Conservation (phyloP, 495 filamentous ascomycete species). For the Cercophora scortea region DNA sequence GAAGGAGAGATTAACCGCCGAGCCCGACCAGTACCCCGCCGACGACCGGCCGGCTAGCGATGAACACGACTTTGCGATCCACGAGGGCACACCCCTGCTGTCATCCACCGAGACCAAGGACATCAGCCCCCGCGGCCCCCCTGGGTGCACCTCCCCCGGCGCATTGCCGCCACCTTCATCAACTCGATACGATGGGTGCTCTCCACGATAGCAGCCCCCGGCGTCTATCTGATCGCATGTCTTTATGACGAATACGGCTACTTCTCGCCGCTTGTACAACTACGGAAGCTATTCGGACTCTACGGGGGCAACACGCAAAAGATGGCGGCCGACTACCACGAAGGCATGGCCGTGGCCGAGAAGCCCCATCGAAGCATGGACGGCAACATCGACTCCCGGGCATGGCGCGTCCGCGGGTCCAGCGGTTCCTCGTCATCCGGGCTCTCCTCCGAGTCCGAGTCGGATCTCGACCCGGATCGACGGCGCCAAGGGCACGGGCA, state of each 20-base stretch:
- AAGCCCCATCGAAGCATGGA: constrained; percentile 13
- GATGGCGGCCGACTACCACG: constrained; percentile 30
- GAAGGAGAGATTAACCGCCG: constrained; percentile 22
- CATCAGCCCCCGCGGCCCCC: constrained; percentile 27
- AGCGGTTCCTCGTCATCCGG: constrained; percentile 55
- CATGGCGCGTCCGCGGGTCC: constrained; percentile 35
- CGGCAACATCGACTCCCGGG: neutral
- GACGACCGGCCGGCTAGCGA: constrained; percentile 6
- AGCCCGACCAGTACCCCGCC: constrained; percentile 18
- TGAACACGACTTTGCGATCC: constrained; percentile 16
- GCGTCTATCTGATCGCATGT: constrained; percentile 69
- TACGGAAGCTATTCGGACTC: constrained; percentile 49
- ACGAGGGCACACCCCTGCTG: constrained; percentile 66
- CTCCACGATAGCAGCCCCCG: constrained; percentile 68
- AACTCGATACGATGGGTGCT: constrained; percentile 67
- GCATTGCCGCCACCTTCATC: constrained; percentile 47
- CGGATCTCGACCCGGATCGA: constrained; percentile 39
- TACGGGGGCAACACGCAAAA: constrained; percentile 28
- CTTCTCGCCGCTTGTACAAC: constrained; percentile 62
- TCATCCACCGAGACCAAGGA: constrained; percentile 25
- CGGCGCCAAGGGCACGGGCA: constrained; percentile 5
- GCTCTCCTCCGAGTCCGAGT: constrained; percentile 53
- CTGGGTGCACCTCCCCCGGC: constrained; percentile 51
- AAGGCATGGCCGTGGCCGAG: constrained; percentile 23
- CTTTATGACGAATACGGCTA: constrained; percentile 73